Evolutionary conservation across 352 stramenopile species (phyloP), one percentile per base, ranked within the genome.

Genomic region (Aphanomyces invadans): DNA sequence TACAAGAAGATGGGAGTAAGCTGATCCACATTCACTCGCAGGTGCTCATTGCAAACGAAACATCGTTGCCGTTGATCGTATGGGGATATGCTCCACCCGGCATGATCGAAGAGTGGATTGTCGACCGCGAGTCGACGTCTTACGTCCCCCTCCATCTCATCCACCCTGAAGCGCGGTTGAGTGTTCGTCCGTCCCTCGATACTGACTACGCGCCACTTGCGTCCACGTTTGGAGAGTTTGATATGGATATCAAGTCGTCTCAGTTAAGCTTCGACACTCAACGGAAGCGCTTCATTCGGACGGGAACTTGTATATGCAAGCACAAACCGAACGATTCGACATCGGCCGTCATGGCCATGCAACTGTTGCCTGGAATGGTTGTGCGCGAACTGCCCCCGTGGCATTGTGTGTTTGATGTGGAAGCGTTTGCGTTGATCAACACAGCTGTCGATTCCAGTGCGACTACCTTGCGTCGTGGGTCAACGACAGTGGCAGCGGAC

Each of bases 381-480:
- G 83, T 90, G 57, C 84, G 85, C 31, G 86, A 95, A 68, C 68
- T 95, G 31, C 84, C 84, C 38, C 80, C 81, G 4, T 95, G 84
- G 86, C 91, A 92, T 63, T 93, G 86, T 57, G 92, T 81, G 0
- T 95, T 93, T 56, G 86, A 95, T 53, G 83, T 95, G 11, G 86
- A 95, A 70, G 86, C 83, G 21, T 95, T 90, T 57, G 75, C 48
- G 75, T 75, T 19, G 83, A 90, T 21, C 79, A 92, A 3, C 64
- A 67, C 38, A 31, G 49, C 59, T 56, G 42, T 76, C 65, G 57
- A 29, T n/a, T 19, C 49, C 0, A 33, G 7, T n/a, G n/a, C 25
- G 7, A 21, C 15, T n/a, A 17, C 17, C 19, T 1, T 28, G 17
- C 49, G 49, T n/a, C 29, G 25, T 15, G 29, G 25, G 21, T 57